Evolutionary conservation across 352 stramenopile genomes (phyloP).

Genomic region (Phytophthora podocarpi): DNA sequence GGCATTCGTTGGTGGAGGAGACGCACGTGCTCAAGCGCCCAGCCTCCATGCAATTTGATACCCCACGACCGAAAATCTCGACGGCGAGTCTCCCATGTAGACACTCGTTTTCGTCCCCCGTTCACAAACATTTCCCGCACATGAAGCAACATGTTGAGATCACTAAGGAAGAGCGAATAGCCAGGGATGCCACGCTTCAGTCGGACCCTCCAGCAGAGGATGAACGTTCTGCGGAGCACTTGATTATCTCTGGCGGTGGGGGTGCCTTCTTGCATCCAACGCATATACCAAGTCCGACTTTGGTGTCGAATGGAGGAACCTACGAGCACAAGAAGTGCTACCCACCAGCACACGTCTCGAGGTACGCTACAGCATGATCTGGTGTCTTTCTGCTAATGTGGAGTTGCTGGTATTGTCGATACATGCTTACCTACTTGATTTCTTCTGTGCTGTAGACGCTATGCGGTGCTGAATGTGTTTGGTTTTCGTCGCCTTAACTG

Average conservation of each 20-base stretch:
- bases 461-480: constrained; percentile 84
- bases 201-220: constrained; percentile 2
- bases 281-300: constrained; percentile 67
- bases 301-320: constrained; percentile 64
- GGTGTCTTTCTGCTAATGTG: background rate
- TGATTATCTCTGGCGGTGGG: constrained; percentile 91
- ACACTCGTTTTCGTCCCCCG: constrained; percentile 38
- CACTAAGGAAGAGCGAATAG: constrained; percentile 17
- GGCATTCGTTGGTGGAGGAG: constrained; percentile 76
- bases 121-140: constrained; percentile 80
- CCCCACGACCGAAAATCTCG: constrained; percentile 12
- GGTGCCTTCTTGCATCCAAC: constrained; percentile 92
- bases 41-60: constrained; percentile 36
- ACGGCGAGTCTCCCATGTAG: constrained; percentile 27
- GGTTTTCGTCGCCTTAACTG: constrained; percentile 94
- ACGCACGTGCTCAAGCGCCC: constrained; percentile 36
- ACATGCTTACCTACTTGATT: constrained; percentile 4
- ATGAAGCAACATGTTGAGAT: constrained; percentile 45
- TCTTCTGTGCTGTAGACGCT: constrained; percentile 51
- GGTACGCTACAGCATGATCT: constrained; percentile 35
- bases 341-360: constrained; percentile 76
- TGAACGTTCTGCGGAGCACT: constrained; percentile 52
- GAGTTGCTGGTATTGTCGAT: background rate
- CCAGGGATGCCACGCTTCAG: constrained; percentile 8
- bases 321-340: constrained; percentile 89